A percentile compares a stretch with the other conserved stretches of the same genome.
Evolutionary conservation across 495 filamentous ascomycete genomes (phyloP).

Genomic region (Tuber borchii): DNA sequence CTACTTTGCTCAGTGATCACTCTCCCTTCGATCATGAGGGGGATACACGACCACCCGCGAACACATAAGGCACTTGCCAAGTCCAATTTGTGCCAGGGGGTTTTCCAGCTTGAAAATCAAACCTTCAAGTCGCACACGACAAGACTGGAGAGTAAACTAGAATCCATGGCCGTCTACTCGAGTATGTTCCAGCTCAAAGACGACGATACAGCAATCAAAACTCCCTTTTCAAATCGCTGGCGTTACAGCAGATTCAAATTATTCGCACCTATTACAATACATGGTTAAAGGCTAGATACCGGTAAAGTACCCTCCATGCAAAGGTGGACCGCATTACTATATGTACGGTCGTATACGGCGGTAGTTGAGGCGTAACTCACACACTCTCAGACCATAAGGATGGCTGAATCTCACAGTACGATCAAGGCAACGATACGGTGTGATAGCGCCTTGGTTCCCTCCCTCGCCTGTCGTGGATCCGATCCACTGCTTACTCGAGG

Average conservation of each 20-base stretch:
- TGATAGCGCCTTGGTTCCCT: background rate
- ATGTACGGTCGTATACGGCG: background rate
- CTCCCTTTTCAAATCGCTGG: background rate
- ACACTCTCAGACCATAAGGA: background rate
- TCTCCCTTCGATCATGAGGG: background rate
- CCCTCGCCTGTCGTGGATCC: constrained; percentile 1
- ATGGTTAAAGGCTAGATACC: background rate
- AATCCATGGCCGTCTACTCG: background rate
- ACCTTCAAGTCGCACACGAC: background rate
- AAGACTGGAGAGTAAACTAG: background rate
- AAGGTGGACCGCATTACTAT: background rate
- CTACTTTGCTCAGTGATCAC: background rate
- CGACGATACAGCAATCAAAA: background rate
- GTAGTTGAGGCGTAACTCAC: background rate
- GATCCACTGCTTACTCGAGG: background rate
- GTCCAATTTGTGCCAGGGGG: background rate
- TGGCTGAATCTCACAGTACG: background rate
- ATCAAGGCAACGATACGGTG: background rate
- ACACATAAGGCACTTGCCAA: background rate
- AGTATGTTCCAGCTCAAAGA: background rate
- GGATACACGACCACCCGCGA: background rate
- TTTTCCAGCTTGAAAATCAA: background rate
- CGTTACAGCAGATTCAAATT: background rate
- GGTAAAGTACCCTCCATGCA: background rate
- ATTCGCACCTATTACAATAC: background rate